Conservation (phyloP, 2,329 filamentous ascomycete genomes). For the Cladorrhinum sp. region DNA sequence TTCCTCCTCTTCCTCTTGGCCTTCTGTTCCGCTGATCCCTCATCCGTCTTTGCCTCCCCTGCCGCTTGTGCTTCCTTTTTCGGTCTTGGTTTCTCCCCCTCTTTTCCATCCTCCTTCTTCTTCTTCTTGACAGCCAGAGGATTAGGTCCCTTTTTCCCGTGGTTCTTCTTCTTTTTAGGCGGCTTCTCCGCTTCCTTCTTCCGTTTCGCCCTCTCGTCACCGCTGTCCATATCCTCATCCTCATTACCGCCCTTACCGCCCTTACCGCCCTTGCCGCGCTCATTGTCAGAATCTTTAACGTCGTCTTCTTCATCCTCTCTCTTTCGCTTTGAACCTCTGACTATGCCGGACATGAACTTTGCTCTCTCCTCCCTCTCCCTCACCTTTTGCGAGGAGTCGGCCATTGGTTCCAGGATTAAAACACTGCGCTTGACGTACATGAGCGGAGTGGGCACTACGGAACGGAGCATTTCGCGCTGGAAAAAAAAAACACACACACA, state of each 20-base stretch:
- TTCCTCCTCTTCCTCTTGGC: slow-evolving; percentile 28
- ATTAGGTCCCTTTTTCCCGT: slow-evolving; percentile 34
- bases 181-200: slow-evolving; percentile 25
- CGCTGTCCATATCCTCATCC: slow-evolving; percentile 35
- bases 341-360: slow-evolving; percentile 49
- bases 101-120: slow-evolving; percentile 27
- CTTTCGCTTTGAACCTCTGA: slow-evolving; percentile 48
- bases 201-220: slow-evolving; percentile 23
- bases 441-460: slow-evolving; percentile 48
- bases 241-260: slow-evolving; percentile 40
- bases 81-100: slow-evolving; percentile 23
- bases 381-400: slow-evolving; percentile 59
- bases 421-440: slow-evolving; percentile 78
- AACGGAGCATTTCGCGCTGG: slow-evolving; percentile 26
- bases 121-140: slow-evolving; percentile 36
- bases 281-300: too few species aligned
- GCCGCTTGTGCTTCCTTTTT: slow-evolving; percentile 26
- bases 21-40: slow-evolving; percentile 30
- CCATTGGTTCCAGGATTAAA: slow-evolving; percentile 57
- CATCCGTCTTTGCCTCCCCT: slow-evolving; percentile 28
- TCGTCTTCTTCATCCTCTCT: slow-evolving; percentile 39
- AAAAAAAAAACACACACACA: background rate
- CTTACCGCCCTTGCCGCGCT: slow-evolving; percentile 38
- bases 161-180: slow-evolving; percentile 33
- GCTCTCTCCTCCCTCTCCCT: slow-evolving; percentile 66